Base-by-base conservation (phyloP, 164 flowering plant species). In the Hamamelis virginiana region DNA sequence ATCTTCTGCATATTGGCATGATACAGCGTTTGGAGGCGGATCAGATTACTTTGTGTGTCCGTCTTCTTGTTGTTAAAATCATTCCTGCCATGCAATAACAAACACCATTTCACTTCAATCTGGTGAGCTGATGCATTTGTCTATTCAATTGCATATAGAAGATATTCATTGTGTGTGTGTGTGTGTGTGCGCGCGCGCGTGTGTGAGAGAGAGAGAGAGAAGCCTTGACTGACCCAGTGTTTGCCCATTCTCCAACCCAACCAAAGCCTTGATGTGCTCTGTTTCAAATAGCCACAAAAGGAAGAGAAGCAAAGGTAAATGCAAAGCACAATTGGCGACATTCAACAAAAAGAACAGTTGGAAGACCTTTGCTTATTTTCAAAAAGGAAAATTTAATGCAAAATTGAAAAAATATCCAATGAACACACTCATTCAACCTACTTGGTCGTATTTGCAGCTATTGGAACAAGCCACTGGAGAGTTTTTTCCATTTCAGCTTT, bases 171-270 rank as follows among this genome's bases (percentile, higher is more conserved):
- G 15, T 46, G 43, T 10, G 15, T 38, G 3, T 19, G 48, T 23
- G 9, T 3, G 9, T 22, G 50, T 5, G n/a, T 53, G 45, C 18
- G 16, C 57, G 22, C 14, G 8, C 38, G 59, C 19, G n/a, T n/a
- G 65, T 5, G 33, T 26, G 58, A 38, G 38, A 26, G 27, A 38
- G 26, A 25, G 57, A 74, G 51, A 68, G 65, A 58, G 63, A 48
- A 64, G 59, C 10, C 22, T 61, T 38, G 45, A 77, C 91, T 81
- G 1, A 87, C 96, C 94, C 77, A 43, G 82, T 68, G 67, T 83
- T 87, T 33, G 97, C 97, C 94, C 97, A 89, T 65, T 89, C 94
- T 77, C 97, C 94, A 70, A 89, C 89, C 91, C 94, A 87, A 21
- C 97, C 97, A 76, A 89, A 91, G 23, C 92, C 92, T 81, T 91